Evolutionary conservation across 1,139 yeast species (phyloP), one percentile per base, ranked within the genome.

Genomic region (Pneumocystis jirovecii): DNA sequence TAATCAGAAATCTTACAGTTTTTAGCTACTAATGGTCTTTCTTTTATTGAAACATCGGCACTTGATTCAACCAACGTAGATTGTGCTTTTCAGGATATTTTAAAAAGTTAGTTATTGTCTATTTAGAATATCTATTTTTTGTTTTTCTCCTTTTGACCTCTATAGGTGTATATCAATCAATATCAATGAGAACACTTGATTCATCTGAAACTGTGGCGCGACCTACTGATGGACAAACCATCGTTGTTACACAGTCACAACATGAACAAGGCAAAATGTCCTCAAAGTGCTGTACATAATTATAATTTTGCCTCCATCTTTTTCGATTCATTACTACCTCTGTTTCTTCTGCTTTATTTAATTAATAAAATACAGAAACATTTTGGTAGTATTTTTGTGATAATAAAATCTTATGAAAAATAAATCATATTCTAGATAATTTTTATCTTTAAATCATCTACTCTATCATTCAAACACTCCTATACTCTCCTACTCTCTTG

Each of bases 1-100:
- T 19, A 40, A n/a, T n/a, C 12, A 17, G 42, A 10, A 21, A 10
- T 21, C 10, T 21, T 15, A 15, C 10, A 25, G 21, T 50, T 50
- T 39, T 21, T 35, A 64, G 77, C 88, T 69, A 98, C 95, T 77
- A 91, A 93, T 78, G 89, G 83, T 75, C 81, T 93, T 72, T 81
- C 93, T 73, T 93, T 93, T 76, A 91, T 96, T 64, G 98, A 93
- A 79, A 96, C 98, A n/a, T 86, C 96, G 68, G 98, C 98, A 25
- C 82, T 95, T 70, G 90, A 90, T 72, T 86, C 96, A 60, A 95
- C 93, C 73, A 95, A 95, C 76, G 98, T 93, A 67, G 98, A 93
- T 75, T 82, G 85, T 71, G 93, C 97, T 3, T 93, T 93, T 82
- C 90, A 90, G 75, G 96, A 90, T 75, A 83, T 95, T 71, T 60